These are phyloP conservation scores for Lactarius indigo DNA, from an alignment of 768 basidiomycete species.

Conservation along the genomic window DNA sequence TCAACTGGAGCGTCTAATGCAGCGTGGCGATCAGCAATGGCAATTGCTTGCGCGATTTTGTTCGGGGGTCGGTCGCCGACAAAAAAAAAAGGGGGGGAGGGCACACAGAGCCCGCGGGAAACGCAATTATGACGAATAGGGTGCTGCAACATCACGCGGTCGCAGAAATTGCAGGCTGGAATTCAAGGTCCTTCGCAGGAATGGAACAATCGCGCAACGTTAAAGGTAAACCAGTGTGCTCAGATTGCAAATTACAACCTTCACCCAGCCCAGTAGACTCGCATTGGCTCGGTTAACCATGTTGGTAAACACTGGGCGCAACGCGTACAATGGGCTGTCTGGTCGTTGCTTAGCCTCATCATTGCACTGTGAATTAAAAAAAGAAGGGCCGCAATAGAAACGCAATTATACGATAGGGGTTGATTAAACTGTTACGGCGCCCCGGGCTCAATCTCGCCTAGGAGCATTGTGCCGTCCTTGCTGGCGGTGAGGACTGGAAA, in stretches of 20 bases:
- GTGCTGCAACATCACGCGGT: not conserved
- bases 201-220: not conserved
- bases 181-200: not conserved
- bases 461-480: constrained; percentile 88
- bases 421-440: constrained; percentile 14
- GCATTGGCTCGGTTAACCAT: constrained; percentile 17
- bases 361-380: constrained; percentile 20
- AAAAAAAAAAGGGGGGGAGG: not conserved
- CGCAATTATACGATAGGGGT: constrained; percentile 1
- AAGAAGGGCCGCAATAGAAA: not conserved
- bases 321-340: constrained; percentile 13
- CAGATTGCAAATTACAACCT: constrained; percentile 28
- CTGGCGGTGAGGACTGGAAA: constrained; percentile 79
- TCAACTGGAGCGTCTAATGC: not conserved
- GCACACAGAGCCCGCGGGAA: not conserved
- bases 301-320: constrained; percentile 18
- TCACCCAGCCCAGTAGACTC: constrained; percentile 19
- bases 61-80: not conserved
- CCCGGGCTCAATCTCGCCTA: constrained; percentile 84
- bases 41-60: not conserved
- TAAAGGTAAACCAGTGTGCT: constrained; percentile 11
- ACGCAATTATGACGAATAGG: not conserved
- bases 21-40: not conserved
- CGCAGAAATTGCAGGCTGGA: not conserved
- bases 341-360: constrained; percentile 24